Evolutionary conservation across 1,284 basidiomycete genomes (phyloP).

Genomic region (Ustilago trichophora): DNA sequence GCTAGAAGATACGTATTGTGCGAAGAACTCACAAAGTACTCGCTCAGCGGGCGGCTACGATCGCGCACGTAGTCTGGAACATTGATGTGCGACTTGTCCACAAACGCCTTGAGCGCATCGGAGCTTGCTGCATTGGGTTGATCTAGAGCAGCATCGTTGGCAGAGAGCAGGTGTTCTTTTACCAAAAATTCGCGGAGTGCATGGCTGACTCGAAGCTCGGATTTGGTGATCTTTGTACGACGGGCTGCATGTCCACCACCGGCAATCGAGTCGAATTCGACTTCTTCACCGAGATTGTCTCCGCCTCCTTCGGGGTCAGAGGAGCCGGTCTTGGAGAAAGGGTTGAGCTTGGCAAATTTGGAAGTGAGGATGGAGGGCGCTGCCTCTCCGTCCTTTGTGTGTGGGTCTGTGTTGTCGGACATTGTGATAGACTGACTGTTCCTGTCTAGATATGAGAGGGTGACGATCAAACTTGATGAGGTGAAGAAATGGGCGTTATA

Average conservation of each 20-base stretch:
- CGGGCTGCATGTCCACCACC: conserved; percentile 58
- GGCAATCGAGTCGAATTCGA: conserved; percentile 51
- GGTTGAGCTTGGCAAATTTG: conserved; percentile 54
- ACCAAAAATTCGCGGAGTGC: conserved; percentile 48
- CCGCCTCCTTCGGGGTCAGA: conserved; percentile 49
- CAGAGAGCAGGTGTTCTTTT: conserved; percentile 30
- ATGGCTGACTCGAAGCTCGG: conserved; percentile 51
- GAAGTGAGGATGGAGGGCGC: conserved; percentile 44
- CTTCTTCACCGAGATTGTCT: conserved; percentile 55
- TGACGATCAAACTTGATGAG: no score
- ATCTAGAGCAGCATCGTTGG: conserved; percentile 34
- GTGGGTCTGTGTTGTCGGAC: conserved; percentile 26
- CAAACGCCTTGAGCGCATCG: conserved; percentile 34
- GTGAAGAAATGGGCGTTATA: no score
- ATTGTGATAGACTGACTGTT: no score
- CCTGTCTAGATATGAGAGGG: no score
- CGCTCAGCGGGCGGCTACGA: conserved; percentile 45
- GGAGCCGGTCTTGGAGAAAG: conserved; percentile 40
- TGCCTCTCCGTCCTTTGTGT: conserved; percentile 39
- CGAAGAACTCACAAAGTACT: conserved; percentile 70
- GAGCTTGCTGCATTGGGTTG: conserved; percentile 9
- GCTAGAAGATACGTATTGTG: conserved; percentile 73
- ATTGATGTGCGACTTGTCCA: conserved; percentile 50
- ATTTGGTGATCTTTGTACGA: conserved; percentile 47
- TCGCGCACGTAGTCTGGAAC: conserved; percentile 51